These are phyloP conservation scores for Candida hungchunana DNA, from an alignment of 805 yeast genomes.

Conservation along the genomic window DNA sequence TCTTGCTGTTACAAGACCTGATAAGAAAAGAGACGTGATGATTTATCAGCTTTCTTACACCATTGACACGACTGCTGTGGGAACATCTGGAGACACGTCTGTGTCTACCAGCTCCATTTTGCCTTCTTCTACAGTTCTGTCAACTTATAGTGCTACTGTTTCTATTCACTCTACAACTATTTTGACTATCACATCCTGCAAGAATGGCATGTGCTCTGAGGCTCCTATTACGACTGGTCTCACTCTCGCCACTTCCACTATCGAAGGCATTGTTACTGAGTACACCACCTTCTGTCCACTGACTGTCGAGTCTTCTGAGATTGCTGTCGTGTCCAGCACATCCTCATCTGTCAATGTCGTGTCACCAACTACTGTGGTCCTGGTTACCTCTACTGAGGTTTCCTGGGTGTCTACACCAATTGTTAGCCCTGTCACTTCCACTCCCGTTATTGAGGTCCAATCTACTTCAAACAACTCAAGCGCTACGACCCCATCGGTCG, in stretches of 20 bases:
- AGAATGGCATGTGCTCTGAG: constrained; percentile 4
- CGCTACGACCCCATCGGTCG: constrained; percentile 5
- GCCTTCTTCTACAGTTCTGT: not conserved
- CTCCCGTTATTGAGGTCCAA: no score
- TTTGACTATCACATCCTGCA: constrained; percentile 10
- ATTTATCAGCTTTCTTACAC: constrained; percentile 9
- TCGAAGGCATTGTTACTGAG: constrained; percentile 6
- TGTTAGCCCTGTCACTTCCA: no score
- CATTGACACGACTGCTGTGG: constrained; percentile 7
- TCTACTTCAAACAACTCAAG: no score
- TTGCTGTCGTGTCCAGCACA: not conserved
- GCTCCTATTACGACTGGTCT: constrained; percentile 4
- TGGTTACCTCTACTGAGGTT: constrained; percentile 1
- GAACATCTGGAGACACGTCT: no score
- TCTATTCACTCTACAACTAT: constrained; percentile 13
- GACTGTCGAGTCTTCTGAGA: not conserved
- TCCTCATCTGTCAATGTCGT: constrained; percentile 1
- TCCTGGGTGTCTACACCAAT: no score
- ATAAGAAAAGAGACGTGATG: constrained; percentile 9
- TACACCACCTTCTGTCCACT: constrained; percentile 13
- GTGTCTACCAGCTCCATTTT: not conserved
- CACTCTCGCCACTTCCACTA: constrained; percentile 6
- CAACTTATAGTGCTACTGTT: constrained; percentile 1
- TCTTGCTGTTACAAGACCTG: constrained; percentile 5
- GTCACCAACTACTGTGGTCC: constrained; percentile 5